These are phyloP conservation scores for Diaporthe batatas DNA, from an alignment of 2,329 filamentous ascomycete genomes.

Conservation along the genomic window DNA sequence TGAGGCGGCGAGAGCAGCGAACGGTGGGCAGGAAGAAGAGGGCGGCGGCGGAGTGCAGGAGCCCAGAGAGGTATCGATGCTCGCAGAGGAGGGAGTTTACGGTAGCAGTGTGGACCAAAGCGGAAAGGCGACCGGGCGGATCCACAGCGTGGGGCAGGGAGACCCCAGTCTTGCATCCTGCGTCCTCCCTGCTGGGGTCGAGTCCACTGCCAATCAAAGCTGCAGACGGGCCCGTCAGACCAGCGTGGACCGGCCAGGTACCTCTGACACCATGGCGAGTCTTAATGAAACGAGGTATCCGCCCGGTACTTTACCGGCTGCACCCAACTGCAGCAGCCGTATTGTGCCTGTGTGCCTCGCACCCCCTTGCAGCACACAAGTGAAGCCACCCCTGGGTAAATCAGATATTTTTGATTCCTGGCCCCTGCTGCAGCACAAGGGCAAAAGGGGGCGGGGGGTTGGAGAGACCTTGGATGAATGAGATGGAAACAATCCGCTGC, in stretches of 20 bases:
- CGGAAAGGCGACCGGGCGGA: constrained; percentile 27
- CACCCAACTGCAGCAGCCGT: background rate
- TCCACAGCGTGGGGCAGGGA: constrained; percentile 11
- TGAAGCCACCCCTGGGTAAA: constrained; percentile 22
- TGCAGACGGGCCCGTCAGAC: constrained; percentile 8
- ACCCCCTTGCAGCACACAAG: constrained; percentile 24
- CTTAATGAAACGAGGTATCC: constrained; percentile 26
- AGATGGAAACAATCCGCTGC: constrained; percentile 29
- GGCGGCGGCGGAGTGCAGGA: constrained; percentile 21
- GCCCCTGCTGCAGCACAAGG: constrained; percentile 20
- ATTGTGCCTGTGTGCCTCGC: constrained; percentile 8
- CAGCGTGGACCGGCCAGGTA: background rate
- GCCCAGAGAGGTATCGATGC: constrained; percentile 20
- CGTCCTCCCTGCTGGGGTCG: constrained; percentile 19
- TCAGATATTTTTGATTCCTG: constrained; percentile 33
- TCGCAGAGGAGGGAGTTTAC: constrained; percentile 21
- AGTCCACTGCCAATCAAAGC: constrained; percentile 33
- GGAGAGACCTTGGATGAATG: constrained; percentile 8
- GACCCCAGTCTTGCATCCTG: constrained; percentile 12
- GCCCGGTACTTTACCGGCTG: background rate
- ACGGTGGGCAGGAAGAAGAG: background rate
- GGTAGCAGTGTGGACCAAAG: constrained; percentile 23
- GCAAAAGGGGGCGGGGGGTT: constrained; percentile 33
- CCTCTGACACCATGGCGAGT: constrained; percentile 27
- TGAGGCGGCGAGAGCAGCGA: constrained; percentile 13